A percentile compares a stretch with the other conserved stretches of the same genome.
These are phyloP conservation scores for Tetracladium setigerum DNA, from an alignment of 495 filamentous ascomycete species.

Conservation along the genomic window DNA sequence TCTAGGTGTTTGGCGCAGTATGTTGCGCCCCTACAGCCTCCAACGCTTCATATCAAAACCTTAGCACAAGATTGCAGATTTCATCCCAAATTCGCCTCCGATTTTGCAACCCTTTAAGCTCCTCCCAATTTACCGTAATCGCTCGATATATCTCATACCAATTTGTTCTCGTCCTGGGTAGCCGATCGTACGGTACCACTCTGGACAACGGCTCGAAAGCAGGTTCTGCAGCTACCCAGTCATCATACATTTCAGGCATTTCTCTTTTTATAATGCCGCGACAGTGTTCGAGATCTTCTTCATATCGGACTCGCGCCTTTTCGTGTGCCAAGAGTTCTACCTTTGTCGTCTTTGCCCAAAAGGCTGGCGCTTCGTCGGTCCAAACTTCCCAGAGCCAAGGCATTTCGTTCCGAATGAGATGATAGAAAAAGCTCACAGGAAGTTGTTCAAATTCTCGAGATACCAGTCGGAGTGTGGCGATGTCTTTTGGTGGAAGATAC, in stretches of 20 bases:
- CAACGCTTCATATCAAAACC: too few relatives aligned
- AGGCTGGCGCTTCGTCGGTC: background rate
- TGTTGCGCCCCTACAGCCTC: too few relatives aligned
- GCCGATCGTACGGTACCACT: background rate
- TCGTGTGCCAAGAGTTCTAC: background rate
- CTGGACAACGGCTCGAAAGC: background rate
- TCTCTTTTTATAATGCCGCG: constrained; percentile 16
- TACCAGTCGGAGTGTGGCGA: constrained; percentile 15
- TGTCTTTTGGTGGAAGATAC: constrained; percentile 16
- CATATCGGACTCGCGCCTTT: background rate
- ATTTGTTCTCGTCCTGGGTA: constrained; percentile 16
- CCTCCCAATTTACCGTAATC: constrained; percentile 14
- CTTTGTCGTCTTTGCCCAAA: background rate
- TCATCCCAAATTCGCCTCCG: constrained; percentile 25
- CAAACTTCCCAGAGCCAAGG: constrained; percentile 29
- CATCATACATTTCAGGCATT: background rate
- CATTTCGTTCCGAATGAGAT: constrained; percentile 24
- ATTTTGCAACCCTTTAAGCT: constrained; percentile 25
- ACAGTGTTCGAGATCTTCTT: background rate
- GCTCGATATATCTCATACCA: constrained; percentile 21
- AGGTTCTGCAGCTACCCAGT: background rate
- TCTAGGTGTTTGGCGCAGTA: too few relatives aligned
- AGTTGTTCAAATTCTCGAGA: constrained; percentile 21
- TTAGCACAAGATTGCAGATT: constrained; percentile 15
- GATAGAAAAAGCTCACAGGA: constrained; percentile 21